Base-by-base conservation (phyloP, 1,139 yeast species). In the Dujonia santamariae region DNA sequence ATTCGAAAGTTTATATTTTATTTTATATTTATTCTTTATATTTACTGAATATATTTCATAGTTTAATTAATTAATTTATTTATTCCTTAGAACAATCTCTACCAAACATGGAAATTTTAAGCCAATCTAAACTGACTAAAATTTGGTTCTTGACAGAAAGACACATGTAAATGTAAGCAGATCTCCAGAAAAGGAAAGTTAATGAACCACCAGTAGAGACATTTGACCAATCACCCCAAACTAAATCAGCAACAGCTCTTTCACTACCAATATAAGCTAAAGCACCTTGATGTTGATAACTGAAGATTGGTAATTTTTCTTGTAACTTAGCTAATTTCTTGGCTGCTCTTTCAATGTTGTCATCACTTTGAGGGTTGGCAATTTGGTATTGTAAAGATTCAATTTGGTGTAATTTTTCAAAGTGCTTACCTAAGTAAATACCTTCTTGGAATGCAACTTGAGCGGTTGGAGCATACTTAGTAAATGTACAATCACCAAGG, bases 381-480 rank as follows among this genome's bases (percentile, higher is more conserved):
- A 69, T 46, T 40, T 57, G 53, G 46, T 61, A 60, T 51, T 81
- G 72, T 43, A 82, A 59, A 31, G 75, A 68, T 44, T 83, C 88
- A 40, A 85, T 74, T 47, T 78, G 75, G 52, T 87, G 82, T 48
- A 83, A 66, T 51, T 72, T 78, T 61, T 75, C 75, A 61, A 90
- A 83, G 45, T 78, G 75, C 26, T 70, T 68, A 34, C 92, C 94
- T 48, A 90, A 76, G 63, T 78, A 90, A 43, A 73, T 72, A 54
- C 96, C 97, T 64, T 88, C 92, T 69, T 90, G 97, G 67, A 87
- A 82, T 30, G 97, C 97, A 40, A 88, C 97, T 72, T 90, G 97
- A 32, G 96, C 97, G 38, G 97, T 90, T 46, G 97, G 97, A 34
- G 96, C 95, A 46, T 75, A 80, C 59, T 88, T 88, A 47, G 94